Evolutionary conservation across 192 early-diverging fungal genomes (phyloP).

Genomic region (Umbelopsis isabellina): DNA sequence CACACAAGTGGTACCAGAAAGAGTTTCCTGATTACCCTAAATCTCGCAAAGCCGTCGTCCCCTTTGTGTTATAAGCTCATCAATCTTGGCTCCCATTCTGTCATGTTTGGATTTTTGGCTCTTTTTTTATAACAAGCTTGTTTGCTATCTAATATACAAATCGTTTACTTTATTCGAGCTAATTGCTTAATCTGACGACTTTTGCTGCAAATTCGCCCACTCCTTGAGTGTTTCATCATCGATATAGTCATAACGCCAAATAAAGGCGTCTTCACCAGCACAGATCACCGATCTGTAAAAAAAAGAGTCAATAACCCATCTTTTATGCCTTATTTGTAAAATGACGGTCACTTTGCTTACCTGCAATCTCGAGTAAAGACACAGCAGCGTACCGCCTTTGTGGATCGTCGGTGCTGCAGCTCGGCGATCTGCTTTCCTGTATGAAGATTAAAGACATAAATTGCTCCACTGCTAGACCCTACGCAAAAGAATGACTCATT

Average conservation of each 20-base stretch:
- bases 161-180: not conserved
- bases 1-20: constrained; percentile 42
- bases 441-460: constrained; percentile 73
- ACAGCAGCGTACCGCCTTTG: constrained; percentile 78
- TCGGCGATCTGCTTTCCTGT: constrained; percentile 65
- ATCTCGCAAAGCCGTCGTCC: constrained; percentile 42
- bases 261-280: constrained; percentile 76
- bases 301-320: not conserved
- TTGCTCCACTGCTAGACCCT: constrained; percentile 72
- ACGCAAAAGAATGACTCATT: constrained; percentile 76
- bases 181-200: not conserved
- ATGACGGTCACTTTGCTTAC: constrained; percentile 38
- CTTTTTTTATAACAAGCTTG: too few species aligned
- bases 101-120: not conserved
- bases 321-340: not conserved
- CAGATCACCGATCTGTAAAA: constrained; percentile 64
- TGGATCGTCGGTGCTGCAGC: constrained; percentile 75
- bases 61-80: constrained; percentile 36
- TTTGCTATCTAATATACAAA: not conserved
- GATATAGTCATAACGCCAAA: constrained; percentile 86
- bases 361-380: constrained; percentile 76
- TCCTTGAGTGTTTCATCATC: constrained; percentile 71
- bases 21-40: constrained; percentile 39
- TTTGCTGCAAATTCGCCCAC: constrained; percentile 62
- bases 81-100: too few species aligned